Base-by-base conservation (phyloP, 2,329 filamentous ascomycete genomes). In the Colletotrichum sp. region DNA sequence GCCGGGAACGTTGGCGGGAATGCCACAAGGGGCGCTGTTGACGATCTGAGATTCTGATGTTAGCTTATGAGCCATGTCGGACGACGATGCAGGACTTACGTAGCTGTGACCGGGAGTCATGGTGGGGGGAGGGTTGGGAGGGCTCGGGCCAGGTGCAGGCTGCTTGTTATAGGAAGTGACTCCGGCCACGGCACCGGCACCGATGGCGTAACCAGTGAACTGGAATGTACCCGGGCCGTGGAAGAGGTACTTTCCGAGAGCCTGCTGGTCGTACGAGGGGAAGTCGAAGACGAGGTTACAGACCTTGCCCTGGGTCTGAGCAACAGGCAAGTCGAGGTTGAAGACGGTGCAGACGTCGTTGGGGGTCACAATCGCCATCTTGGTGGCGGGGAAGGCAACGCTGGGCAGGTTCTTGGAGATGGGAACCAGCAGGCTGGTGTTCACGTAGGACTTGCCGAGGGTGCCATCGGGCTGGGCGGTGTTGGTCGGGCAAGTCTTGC, bases 241-340 rank as follows among this genome's bases (percentile, higher is more conserved):
- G 74, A 74, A 76, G 4, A 32, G 4, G 43, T 58, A 73, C 64
- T 74, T 68, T 13, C 70, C 65, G 7, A 16, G 56, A 32, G 70
- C 70, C 32, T 58, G 27, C 27, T 58, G 27, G 4, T 76, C 62
- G 13, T 30, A 13, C 1, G 43, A 28, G 8, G 74, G 74, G 28
- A 76, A 76, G 58, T 73, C 70, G 43, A 76, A 76, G 60, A 73
- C 70, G 43, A 76, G 71, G 58, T 68, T 76, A 65, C 74, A 76
- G 34, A 74, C 48, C 34, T 76, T 76, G 74, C 70, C 70, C 43
- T 74, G 74, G 43, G 74, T 76, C 60, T 36, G 15, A 8, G 64
- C 74, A 15, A 69, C 70, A 34, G 74, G 74, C 18, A 76, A 27
- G 48, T 69, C 64, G 39, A 76, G 74, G 70, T 76, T 74, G 70